A percentile compares a stretch with the other conserved stretches of the same genome.
phyloP scores from a whole-genome alignment of 2,329 filamentous ascomycete genomes.

The Sclerotinia borealis region DNA sequence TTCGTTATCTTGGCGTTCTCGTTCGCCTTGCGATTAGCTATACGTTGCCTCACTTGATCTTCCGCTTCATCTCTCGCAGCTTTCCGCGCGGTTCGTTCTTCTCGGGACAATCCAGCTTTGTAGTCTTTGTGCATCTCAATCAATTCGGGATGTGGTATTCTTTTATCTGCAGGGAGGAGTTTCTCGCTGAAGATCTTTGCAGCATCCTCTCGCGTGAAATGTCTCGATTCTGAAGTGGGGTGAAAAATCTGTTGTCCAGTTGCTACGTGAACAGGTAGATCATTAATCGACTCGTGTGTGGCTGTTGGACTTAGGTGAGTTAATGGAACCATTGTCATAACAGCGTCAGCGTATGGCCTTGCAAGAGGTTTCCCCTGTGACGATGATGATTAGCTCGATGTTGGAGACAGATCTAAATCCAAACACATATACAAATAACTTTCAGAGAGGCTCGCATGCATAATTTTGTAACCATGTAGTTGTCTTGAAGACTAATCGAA shows the following conservation, averaged over 20 bases:
- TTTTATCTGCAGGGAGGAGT: constrained; percentile 54
- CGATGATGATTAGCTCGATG: constrained; percentile 18
- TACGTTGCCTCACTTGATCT: constrained; percentile 38
- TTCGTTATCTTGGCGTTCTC: constrained; percentile 39
- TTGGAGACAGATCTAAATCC: constrained; percentile 14
- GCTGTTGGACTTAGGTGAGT: constrained; percentile 52
- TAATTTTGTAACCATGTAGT: constrained; percentile 76
- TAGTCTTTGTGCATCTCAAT: constrained; percentile 49
- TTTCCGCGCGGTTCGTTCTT: constrained; percentile 27
- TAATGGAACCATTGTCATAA: constrained; percentile 74
- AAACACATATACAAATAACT: constrained; percentile 17
- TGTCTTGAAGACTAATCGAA: constrained; percentile 99
- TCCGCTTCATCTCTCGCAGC: constrained; percentile 34
- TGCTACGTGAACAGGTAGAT: constrained; percentile 55
- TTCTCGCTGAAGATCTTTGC: constrained; percentile 56
- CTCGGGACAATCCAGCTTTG: constrained; percentile 33
- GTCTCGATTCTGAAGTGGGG: constrained; percentile 56
- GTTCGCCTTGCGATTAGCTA: constrained; percentile 32
- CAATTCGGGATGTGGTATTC: constrained; percentile 58
- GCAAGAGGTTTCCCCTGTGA: constrained; percentile 70
- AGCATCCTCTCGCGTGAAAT: constrained; percentile 59
- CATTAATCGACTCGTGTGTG: constrained; percentile 57
- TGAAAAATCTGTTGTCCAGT: constrained; percentile 61
- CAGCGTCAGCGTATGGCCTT: constrained; percentile 66
- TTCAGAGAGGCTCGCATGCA: constrained; percentile 73